A percentile compares a stretch with the other conserved stretches of the same genome.
Evolutionary conservation across 2,329 filamentous ascomycete species (phyloP).

Genomic region (Calonectria pauciramosa): DNA sequence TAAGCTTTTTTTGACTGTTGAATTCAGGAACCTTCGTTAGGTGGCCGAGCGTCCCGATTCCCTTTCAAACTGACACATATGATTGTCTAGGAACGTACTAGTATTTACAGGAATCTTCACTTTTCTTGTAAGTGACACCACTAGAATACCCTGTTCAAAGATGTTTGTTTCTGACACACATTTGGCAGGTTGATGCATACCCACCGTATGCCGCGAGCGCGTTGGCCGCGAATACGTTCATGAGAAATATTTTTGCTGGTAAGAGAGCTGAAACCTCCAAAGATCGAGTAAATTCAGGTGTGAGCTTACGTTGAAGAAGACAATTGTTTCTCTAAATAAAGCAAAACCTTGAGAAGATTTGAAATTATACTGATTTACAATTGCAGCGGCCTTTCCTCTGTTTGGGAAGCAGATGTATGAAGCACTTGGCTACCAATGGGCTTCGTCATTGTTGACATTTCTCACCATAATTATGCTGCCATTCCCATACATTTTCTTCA

Average conservation of each 20-base stretch:
- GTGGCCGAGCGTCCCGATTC: neutral
- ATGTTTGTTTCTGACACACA: neutral
- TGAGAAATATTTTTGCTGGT: conserved; percentile 3
- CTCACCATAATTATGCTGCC: conserved; percentile 73
- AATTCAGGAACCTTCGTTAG: neutral
- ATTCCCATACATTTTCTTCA: conserved; percentile 74
- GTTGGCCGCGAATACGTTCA: neutral
- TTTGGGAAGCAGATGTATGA: conserved; percentile 82
- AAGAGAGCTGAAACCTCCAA: neutral
- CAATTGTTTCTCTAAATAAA: neutral
- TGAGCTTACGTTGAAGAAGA: neutral
- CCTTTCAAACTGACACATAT: neutral
- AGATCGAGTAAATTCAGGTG: no score
- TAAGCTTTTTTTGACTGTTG: neutral
- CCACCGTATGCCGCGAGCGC: neutral
- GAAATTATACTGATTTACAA: conserved; percentile 68
- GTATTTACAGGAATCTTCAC: neutral
- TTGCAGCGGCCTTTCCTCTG: conserved; percentile 82
- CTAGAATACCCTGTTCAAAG: no score
- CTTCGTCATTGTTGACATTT: conserved; percentile 72
- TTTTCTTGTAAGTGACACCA: neutral
- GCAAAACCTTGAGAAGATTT: neutral
- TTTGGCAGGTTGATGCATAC: neutral
- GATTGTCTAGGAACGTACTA: neutral
- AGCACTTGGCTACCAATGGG: conserved; percentile 78